phyloP scores from a whole-genome alignment of 208 protist species.

The Leishmania tropica region DNA sequence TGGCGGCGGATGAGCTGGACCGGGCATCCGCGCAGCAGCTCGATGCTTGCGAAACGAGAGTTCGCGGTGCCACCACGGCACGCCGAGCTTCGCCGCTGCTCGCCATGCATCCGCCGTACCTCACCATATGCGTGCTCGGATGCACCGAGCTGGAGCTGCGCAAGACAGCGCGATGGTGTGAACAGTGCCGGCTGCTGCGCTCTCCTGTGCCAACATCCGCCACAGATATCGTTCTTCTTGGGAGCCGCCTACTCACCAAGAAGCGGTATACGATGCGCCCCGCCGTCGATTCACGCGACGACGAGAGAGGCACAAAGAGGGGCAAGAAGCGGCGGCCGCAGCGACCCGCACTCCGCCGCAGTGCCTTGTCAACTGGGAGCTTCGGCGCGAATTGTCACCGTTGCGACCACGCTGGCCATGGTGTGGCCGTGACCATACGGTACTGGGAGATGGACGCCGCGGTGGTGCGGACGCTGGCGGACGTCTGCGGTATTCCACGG shows the following conservation, averaged over 20 bases:
- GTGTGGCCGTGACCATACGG: constrained; percentile 10
- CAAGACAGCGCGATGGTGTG: constrained; percentile 31
- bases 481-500: constrained; percentile 25
- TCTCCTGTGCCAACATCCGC: constrained; percentile 46
- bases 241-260: constrained; percentile 40
- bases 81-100: constrained; percentile 17
- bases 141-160: constrained; percentile 47
- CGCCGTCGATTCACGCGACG: not conserved
- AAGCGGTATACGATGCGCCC: constrained; percentile 13
- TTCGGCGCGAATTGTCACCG: not conserved
- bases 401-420: not conserved
- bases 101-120: constrained; percentile 42
- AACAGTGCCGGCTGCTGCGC: constrained; percentile 62
- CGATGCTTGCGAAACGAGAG: not conserved
- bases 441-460: constrained; percentile 28
- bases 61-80: not conserved
- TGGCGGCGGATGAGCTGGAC: not conserved
- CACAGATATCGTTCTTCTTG: constrained; percentile 77
- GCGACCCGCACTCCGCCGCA: not conserved
- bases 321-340: not conserved
- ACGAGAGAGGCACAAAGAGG: not conserved
- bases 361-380: not conserved
- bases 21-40: not conserved
- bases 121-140: constrained; percentile 55
- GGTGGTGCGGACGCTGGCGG: constrained; percentile 23